Conservation (phyloP, 192 early-diverging fungal genomes). For the Coemansia pectinata region DNA sequence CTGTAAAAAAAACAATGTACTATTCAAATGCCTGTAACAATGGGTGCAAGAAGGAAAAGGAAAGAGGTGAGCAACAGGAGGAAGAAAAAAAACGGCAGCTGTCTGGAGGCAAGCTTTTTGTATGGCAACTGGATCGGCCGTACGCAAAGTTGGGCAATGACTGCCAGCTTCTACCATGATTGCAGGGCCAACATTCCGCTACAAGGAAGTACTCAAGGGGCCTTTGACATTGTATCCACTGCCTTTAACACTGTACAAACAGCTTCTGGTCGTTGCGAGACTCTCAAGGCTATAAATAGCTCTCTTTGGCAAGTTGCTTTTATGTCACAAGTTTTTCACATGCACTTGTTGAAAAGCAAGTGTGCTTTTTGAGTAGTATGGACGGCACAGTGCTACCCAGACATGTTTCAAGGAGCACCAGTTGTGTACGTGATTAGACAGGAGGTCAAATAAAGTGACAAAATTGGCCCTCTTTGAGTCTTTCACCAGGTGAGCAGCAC, state of each 20-base stretch:
- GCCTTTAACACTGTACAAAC: not conserved
- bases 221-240: not conserved
- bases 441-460: not conserved
- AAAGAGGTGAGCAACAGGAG: not conserved
- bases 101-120: not conserved
- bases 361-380: not conserved
- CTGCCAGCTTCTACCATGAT: not conserved
- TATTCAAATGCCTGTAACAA: not conserved
- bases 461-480: not conserved
- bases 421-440: not conserved
- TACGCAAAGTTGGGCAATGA: not conserved
- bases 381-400: not conserved
- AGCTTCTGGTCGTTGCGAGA: too few relatives aligned
- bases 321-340: not conserved
- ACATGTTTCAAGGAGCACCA: not conserved
- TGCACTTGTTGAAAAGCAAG: not conserved
- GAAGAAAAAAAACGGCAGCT: not conserved
- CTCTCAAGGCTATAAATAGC: not conserved
- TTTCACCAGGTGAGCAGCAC: not conserved
- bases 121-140: not conserved
- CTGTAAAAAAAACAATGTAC: not conserved
- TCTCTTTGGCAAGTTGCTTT: not conserved
- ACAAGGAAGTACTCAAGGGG: not conserved
- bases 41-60: not conserved
- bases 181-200: not conserved